Percentiles rank a stretch among this genome's conserved stretches.
phyloP scores from a whole-genome alignment of 768 basidiomycete genomes.

The Boletus rufocinnamomeus region DNA sequence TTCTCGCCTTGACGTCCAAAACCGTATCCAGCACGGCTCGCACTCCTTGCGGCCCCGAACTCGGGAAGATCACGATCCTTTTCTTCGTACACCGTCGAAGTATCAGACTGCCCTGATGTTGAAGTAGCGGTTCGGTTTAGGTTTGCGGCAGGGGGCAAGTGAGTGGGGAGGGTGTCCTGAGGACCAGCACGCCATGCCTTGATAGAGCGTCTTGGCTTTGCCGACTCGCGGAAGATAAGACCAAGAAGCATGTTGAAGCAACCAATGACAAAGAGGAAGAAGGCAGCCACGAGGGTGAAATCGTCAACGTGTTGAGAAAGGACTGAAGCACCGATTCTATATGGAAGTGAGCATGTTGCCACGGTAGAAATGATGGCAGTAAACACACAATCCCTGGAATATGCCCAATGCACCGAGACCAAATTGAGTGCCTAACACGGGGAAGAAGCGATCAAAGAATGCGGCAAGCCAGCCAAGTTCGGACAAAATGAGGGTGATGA shows the following conservation, averaged over 20 bases:
- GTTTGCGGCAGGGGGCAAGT: constrained; percentile 32
- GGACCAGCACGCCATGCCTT: constrained; percentile 61
- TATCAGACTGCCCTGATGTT: constrained; percentile 24
- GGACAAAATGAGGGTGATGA: constrained; percentile 75
- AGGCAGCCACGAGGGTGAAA: constrained; percentile 88
- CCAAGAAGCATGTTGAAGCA: constrained; percentile 83
- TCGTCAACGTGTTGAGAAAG: constrained; percentile 80
- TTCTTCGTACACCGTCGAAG: constrained; percentile 35
- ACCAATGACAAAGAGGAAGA: constrained; percentile 91
- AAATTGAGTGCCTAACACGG: constrained; percentile 80
- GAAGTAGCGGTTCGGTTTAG: constrained; percentile 29
- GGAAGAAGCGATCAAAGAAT: constrained; percentile 85
- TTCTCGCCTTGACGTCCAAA: constrained; percentile 82
- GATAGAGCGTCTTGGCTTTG: constrained; percentile 63
- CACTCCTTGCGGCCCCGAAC: constrained; percentile 21
- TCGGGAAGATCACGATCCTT: constrained; percentile 27
- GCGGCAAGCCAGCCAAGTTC: constrained; percentile 78
- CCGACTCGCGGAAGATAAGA: constrained; percentile 66
- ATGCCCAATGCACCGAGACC: constrained; percentile 86
- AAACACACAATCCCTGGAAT: constrained; percentile 78
- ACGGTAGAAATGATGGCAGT: background rate
- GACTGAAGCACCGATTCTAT: constrained; percentile 67
- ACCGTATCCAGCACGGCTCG: constrained; percentile 58
- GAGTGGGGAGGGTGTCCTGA: constrained; percentile 51
- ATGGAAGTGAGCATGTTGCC: constrained; percentile 11